Evolutionary conservation across 2,329 filamentous ascomycete species (phyloP).

Genomic region (Trichoderma brevicompactum): DNA sequence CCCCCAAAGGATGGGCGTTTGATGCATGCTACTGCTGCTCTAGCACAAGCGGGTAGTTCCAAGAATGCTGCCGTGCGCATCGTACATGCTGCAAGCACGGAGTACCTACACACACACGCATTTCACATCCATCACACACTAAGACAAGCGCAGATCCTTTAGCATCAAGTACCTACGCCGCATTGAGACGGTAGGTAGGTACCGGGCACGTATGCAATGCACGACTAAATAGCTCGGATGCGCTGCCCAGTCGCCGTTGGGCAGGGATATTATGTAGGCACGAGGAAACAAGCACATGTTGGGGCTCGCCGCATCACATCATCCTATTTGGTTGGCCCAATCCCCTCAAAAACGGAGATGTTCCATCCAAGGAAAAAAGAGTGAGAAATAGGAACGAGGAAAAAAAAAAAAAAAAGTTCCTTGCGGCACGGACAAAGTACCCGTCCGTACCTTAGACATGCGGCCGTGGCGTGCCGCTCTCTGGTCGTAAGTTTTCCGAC

Average conservation of each 20-base stretch:
- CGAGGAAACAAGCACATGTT: neutral
- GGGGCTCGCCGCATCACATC: neutral
- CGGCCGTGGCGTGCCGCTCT: slow-evolving; percentile 5
- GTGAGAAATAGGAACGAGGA: neutral
- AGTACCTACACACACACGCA: neutral
- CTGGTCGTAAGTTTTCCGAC: neutral
- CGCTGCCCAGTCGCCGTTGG: slow-evolving; percentile 1
- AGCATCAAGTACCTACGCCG: slow-evolving; percentile 12
- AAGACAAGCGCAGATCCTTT: slow-evolving; percentile 21
- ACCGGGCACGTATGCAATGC: slow-evolving; percentile 1
- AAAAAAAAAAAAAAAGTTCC: slow-evolving; percentile 12
- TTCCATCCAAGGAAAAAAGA: neutral
- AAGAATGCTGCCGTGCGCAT: slow-evolving; percentile 8
- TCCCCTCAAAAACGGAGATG: neutral
- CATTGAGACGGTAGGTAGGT: slow-evolving; percentile 1
- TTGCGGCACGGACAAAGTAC: neutral
- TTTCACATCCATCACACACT: slow-evolving; percentile 12
- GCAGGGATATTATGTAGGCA: neutral
- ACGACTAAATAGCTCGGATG: slow-evolving; percentile 6
- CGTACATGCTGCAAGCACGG: slow-evolving; percentile 8
- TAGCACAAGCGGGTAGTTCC: slow-evolving; percentile 12
- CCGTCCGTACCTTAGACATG: neutral
- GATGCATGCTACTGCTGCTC: slow-evolving; percentile 9
- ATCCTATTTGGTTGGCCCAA: neutral
- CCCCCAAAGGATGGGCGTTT: neutral